Percentiles rank a stretch among this genome's conserved stretches.
These are phyloP conservation scores for Taphrina betulina DNA, from an alignment of 1,139 yeast genomes.

Conservation along the genomic window DNA sequence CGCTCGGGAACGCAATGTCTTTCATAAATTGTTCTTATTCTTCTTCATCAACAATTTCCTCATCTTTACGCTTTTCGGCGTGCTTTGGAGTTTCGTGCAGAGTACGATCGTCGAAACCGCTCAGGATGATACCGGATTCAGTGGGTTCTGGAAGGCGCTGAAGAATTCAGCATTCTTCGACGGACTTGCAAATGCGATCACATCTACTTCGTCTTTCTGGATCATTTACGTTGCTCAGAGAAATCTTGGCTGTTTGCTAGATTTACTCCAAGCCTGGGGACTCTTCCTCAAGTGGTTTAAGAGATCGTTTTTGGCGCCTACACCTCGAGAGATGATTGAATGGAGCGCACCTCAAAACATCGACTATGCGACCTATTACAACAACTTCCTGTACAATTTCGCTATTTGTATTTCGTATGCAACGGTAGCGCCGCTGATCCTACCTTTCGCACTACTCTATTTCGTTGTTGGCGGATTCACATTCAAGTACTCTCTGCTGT, in stretches of 20 bases:
- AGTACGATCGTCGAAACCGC: slow-evolving; percentile 41
- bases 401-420: slow-evolving; percentile 48
- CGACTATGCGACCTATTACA: slow-evolving; percentile 45
- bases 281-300: slow-evolving; percentile 42
- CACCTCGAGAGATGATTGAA: slow-evolving; percentile 46
- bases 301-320: slow-evolving; percentile 43
- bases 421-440: slow-evolving; percentile 47
- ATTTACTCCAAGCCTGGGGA: slow-evolving; percentile 44
- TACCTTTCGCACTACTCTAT: slow-evolving; percentile 45
- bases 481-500: slow-evolving; percentile 46
- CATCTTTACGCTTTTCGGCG: slow-evolving; percentile 45
- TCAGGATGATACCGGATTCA: slow-evolving; percentile 37
- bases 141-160: slow-evolving; percentile 37
- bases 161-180: slow-evolving; percentile 23
- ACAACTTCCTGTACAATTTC: slow-evolving; percentile 45
- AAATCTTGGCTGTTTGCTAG: slow-evolving; percentile 44
- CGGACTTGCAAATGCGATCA: slow-evolving; percentile 40
- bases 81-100: slow-evolving; percentile 46
- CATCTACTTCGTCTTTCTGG: slow-evolving; percentile 49
- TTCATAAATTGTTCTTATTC: slow-evolving; percentile 46
- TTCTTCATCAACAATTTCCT: slow-evolving; percentile 43
- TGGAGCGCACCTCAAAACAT: slow-evolving; percentile 47
- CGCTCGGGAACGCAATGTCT: slow-evolving; percentile 47
- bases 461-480: slow-evolving; percentile 44
- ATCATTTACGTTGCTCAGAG: slow-evolving; percentile 46